Evolutionary conservation across 495 filamentous ascomycete genomes (phyloP), one percentile per base, ranked within the genome.

Genomic region (Cenococcum geophilum): DNA sequence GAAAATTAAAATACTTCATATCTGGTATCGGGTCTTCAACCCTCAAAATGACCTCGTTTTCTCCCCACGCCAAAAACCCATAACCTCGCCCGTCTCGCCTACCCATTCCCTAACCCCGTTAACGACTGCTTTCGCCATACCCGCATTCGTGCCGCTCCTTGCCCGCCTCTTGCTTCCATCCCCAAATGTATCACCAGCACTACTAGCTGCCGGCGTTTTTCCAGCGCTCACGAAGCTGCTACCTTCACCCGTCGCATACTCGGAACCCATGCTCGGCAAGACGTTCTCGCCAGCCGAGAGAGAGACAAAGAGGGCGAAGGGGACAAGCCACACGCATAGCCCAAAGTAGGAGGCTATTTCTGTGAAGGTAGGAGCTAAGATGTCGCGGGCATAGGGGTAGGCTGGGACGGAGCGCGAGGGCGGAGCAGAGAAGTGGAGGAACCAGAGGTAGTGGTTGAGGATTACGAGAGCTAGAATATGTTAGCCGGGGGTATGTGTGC

Each of bases 341-440:
- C 93, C 93, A 69, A 98, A 98, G 72, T 92, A 98, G 0, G 89
- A 92, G 0, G 92, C 91, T 43, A 98, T 91, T 73, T 97, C 91
- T 10, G 91, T 92, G 74, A 98, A 98, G 36, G 83, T 86, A 1
- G 93, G 93, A 57, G 63, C 50, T 25, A 60, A 59, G 40, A 56
- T 45, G 59, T 64, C 58, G 60, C 82, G 83, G 57, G 83, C 75
- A 59, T 74, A 76, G 42, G 69, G 65, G 58, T 78, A 65, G 61
- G 43, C 40, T 47, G 71, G 64, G 27, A 42, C 66, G 69, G 52
- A 72, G 54, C 6, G 75, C 64, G 59, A 23, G 54, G 68, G 75
- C 43, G 64, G 73, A 59, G 37, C 76, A 20, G 89, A 92, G 74
- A 98, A 97, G 74, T 96, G 87, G 45, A 82, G 84, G 77, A 98